Evolutionary conservation across 345 rosid species (phyloP).

Genomic region (Pistacia atlantica): DNA sequence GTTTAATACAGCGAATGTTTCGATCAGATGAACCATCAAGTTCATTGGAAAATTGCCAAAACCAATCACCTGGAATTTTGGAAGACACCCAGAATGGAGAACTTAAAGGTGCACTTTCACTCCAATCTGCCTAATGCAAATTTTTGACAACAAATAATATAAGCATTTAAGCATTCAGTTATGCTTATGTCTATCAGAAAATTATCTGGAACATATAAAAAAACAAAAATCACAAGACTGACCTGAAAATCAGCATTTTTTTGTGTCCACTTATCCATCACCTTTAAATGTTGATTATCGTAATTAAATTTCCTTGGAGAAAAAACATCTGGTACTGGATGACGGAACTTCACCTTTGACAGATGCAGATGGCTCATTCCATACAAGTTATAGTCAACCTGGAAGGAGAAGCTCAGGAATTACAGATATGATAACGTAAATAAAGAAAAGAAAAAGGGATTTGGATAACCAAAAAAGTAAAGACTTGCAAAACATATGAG

Average conservation of each 20-base stretch:
- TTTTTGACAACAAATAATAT: slow-evolving; percentile 22
- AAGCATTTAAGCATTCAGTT: slow-evolving; percentile 6
- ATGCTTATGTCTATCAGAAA: neutral
- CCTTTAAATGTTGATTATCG: slow-evolving; percentile 30
- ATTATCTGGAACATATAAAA: slow-evolving; percentile 6
- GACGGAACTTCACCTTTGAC: slow-evolving; percentile 79
- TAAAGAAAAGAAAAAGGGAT: slow-evolving; percentile 1
- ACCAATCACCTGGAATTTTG: slow-evolving; percentile 80
- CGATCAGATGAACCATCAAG: slow-evolving; percentile 43
- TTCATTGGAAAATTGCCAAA: slow-evolving; percentile 58
- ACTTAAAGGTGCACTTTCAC: slow-evolving; percentile 39
- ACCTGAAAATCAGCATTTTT: slow-evolving; percentile 51
- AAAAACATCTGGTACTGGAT: slow-evolving; percentile 65
- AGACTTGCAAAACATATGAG: neutral
- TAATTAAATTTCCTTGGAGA: slow-evolving; percentile 38
- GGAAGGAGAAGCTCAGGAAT: slow-evolving; percentile 18
- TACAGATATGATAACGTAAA: slow-evolving; percentile 14
- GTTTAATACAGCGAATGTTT: slow-evolving; percentile 41
- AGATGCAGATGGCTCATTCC: slow-evolving; percentile 96
- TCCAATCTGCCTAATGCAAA: slow-evolving; percentile 60
- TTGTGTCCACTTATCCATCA: slow-evolving; percentile 30
- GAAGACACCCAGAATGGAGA: slow-evolving; percentile 71
- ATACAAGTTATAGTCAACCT: slow-evolving; percentile 90
- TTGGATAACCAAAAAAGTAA: neutral
- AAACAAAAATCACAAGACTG: slow-evolving; percentile 16